Evolutionary conservation across 441 rosid species (phyloP).

Genomic region (Populus trichocarpa): DNA sequence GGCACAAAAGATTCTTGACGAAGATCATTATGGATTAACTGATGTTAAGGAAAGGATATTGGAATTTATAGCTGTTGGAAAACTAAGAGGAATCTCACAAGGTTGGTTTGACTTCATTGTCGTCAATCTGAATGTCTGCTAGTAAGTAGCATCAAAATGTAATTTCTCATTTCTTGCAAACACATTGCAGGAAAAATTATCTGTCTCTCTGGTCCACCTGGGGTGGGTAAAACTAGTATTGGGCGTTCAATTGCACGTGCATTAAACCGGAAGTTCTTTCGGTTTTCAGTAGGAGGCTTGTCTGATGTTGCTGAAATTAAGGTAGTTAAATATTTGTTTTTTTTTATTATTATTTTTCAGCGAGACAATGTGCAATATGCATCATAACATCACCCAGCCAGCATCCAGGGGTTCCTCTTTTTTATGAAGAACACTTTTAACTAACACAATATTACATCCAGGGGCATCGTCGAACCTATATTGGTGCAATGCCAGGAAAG

Average conservation of each 20-base stretch:
- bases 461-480: conserved; percentile 97
- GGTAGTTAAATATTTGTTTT: conserved; percentile 33
- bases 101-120: conserved; percentile 42
- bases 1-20: conserved; percentile 85
- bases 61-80: conserved; percentile 99
- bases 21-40: conserved; percentile 87
- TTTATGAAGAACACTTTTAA: background rate
- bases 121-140: background rate
- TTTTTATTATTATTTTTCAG: background rate
- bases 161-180: conserved; percentile 18
- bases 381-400: background rate
- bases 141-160: background rate
- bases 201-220: conserved; percentile 97
- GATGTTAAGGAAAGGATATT: conserved; percentile 96
- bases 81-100: conserved; percentile 96
- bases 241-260: conserved; percentile 97
- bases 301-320: conserved; percentile 95
- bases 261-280: conserved; percentile 77
- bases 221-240: conserved; percentile 98
- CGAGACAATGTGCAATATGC: background rate
- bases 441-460: conserved; percentile 29
- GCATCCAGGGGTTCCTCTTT: background rate
- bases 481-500: conserved; percentile 98
- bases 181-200: conserved; percentile 77
- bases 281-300: conserved; percentile 96